Percentiles rank a stretch among this genome's conserved stretches.
Evolutionary conservation across 129 eudicot species (phyloP).

Genomic region (Solidago caesia): DNA sequence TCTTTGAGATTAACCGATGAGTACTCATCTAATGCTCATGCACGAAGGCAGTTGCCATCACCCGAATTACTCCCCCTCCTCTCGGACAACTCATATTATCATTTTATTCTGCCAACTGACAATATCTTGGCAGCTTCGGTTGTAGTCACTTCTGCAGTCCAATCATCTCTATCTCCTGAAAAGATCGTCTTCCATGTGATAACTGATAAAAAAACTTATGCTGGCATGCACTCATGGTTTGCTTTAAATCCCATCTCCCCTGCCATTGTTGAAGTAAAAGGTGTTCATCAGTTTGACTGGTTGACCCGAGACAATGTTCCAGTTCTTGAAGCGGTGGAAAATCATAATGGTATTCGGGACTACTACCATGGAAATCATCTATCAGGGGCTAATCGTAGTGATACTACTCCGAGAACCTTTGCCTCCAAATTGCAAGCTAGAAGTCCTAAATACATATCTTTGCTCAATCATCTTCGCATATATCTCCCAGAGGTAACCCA

Average conservation of each 20-base stretch:
- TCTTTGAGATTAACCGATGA: slow-evolving; percentile 91
- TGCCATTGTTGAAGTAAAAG: slow-evolving; percentile 94
- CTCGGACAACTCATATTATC: slow-evolving; percentile 81
- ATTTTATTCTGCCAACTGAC: slow-evolving; percentile 84
- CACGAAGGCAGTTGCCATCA: slow-evolving; percentile 89
- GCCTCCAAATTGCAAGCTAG: slow-evolving; percentile 95
- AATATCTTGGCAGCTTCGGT: slow-evolving; percentile 96
- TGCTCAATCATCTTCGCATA: slow-evolving; percentile 98
- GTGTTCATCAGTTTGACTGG: slow-evolving; percentile 99
- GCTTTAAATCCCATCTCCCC: slow-evolving; percentile 84
- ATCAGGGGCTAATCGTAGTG: slow-evolving; percentile 68
- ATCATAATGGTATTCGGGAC: slow-evolving; percentile 63
- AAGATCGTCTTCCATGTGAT: slow-evolving; percentile 91
- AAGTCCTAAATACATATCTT: slow-evolving; percentile 93
- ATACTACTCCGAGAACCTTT: slow-evolving; percentile 72
- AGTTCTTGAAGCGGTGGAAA: slow-evolving; percentile 96
- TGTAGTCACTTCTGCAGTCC: slow-evolving; percentile 90
- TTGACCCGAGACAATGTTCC: slow-evolving; percentile 96
- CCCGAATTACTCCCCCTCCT: slow-evolving; percentile 95
- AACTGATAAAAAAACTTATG: slow-evolving; percentile 96
- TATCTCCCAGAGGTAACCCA: slow-evolving; percentile 98
- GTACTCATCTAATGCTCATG: slow-evolving; percentile 96
- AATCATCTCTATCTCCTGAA: slow-evolving; percentile 65
- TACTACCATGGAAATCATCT: slow-evolving; percentile 92
- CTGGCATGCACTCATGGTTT: slow-evolving; percentile 99